Base-by-base conservation (phyloP, 768 basidiomycete species). In the Pisolithus marmoratus region DNA sequence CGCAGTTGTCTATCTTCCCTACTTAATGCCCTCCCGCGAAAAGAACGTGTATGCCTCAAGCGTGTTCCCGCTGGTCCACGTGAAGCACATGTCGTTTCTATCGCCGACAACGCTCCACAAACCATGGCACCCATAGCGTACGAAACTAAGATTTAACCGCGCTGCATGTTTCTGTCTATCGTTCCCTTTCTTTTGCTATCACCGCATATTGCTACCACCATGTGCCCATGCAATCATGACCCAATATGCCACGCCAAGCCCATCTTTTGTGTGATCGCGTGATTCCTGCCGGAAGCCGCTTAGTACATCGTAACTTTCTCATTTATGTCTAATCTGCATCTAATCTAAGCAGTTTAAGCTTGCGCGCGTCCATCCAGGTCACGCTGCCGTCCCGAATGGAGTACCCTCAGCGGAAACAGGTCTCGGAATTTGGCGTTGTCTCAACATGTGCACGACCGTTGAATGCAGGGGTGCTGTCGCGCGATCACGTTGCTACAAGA, bases 91-190 rank as follows among this genome's bases (percentile, higher is more conserved):
- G 82, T 78, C 63, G 85, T 98, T 70, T 84, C 86, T 51, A 72
- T 77, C 55, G 67, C 68, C 55, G 78, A 80, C 58, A 97, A 97
- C 74, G 74, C 79, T 44, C 91, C 96, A 48, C 87, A 95, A 75
- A 98, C 96, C 53, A 91, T 99, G 72, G 81, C 80, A 58, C 93
- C 94, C 60, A 78, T 94, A 62, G 83, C 82, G 60, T 98, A 97
- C 82, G 95, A 95, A 84, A 96, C 93, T 60, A 93, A 86, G 62
- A 95, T 96, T 74, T 96, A 84, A 84, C 71, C 64, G 59, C 69
- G 58, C 48, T 55, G 48, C 55, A 51, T 42, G 45, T 23, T 45
- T 8, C 49, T 47, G 46, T 52, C 44, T 48, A 49, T 50, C 43
- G 51, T 43, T 49, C 22, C 29, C 45, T 50, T 42, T 20, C 37